phyloP scores from a whole-genome alignment of 345 rosid genomes.

The Cardiospermum halicacabum region DNA sequence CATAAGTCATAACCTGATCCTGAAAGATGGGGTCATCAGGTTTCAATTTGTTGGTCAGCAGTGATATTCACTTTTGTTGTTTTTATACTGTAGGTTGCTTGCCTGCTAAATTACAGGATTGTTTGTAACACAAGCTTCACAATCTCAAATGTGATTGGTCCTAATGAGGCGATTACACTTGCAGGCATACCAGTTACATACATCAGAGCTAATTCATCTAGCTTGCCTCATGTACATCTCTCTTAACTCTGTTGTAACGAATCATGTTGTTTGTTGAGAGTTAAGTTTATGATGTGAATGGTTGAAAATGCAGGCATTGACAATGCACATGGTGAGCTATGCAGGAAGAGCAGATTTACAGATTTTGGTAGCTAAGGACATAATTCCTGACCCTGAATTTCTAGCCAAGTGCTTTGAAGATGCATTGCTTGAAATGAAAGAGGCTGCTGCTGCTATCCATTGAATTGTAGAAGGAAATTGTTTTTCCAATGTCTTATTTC shows the following conservation, averaged over 20 bases:
- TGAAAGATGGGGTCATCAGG: not conserved
- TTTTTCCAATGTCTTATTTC: not conserved
- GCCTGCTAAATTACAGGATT: conserved; percentile 40
- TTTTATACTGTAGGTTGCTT: conserved; percentile 32
- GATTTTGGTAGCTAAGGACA: conserved; percentile 55
- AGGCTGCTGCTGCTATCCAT: conserved; percentile 25
- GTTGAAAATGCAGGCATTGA: conserved; percentile 33
- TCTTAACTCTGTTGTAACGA: too few relatives aligned
- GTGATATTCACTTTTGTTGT: not conserved
- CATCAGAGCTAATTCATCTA: conserved; percentile 32
- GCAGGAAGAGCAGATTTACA: conserved; percentile 58
- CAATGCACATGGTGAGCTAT: conserved; percentile 73
- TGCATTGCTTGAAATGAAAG: conserved; percentile 51
- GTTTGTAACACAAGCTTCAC: conserved; percentile 49
- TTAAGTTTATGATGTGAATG: not conserved
- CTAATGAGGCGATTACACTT: conserved; percentile 38
- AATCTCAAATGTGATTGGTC: conserved; percentile 53
- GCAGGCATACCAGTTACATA: conserved; percentile 40
- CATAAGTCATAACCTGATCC: not conserved
- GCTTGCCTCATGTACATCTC: conserved; percentile 42
- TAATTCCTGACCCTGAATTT: conserved; percentile 59
- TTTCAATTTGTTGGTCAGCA: not conserved
- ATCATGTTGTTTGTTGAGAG: too few relatives aligned
- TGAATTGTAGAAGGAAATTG: not conserved
- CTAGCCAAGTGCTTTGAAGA: conserved; percentile 57